These are phyloP conservation scores for Lactarius evosmus DNA, from an alignment of 768 basidiomycete species.

Conservation along the genomic window DNA sequence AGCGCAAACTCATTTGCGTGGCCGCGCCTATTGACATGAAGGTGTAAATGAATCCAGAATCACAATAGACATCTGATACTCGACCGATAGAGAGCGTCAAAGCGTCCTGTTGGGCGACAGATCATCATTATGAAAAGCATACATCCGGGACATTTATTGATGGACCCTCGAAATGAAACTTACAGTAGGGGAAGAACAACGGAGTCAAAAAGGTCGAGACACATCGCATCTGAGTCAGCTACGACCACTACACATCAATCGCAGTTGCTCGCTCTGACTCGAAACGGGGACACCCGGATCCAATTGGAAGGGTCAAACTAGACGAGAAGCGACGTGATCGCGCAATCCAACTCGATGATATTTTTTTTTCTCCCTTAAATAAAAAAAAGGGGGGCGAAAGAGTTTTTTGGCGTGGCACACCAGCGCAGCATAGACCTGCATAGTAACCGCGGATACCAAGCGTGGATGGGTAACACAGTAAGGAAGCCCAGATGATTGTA, in stretches of 20 bases:
- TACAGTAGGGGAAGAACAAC: background rate
- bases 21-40: conserved; percentile 9
- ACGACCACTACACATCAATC: background rate
- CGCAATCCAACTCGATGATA: conserved; percentile 17
- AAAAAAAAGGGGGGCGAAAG: background rate
- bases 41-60: conserved; percentile 15
- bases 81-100: background rate
- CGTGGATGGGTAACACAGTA: conserved; percentile 19
- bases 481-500: conserved; percentile 20
- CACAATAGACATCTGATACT: conserved; percentile 14
- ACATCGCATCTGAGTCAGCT: background rate
- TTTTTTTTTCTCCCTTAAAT: conserved; percentile 11
- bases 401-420: conserved; percentile 14
- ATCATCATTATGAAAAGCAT: conserved; percentile 12
- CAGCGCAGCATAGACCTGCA: conserved; percentile 20
- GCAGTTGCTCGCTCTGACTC: conserved; percentile 8
- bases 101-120: background rate
- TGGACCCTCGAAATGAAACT: conserved; percentile 4
- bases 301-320: background rate
- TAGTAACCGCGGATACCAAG: conserved; percentile 21
- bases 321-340: conserved; percentile 5
- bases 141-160: background rate
- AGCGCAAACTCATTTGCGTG: background rate
- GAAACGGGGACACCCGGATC: conserved; percentile 14
- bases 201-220: background rate